A percentile compares a stretch with the other conserved stretches of the same genome.
phyloP scores from a whole-genome alignment of 441 rosid genomes.

The Erodium trifolium region DNA sequence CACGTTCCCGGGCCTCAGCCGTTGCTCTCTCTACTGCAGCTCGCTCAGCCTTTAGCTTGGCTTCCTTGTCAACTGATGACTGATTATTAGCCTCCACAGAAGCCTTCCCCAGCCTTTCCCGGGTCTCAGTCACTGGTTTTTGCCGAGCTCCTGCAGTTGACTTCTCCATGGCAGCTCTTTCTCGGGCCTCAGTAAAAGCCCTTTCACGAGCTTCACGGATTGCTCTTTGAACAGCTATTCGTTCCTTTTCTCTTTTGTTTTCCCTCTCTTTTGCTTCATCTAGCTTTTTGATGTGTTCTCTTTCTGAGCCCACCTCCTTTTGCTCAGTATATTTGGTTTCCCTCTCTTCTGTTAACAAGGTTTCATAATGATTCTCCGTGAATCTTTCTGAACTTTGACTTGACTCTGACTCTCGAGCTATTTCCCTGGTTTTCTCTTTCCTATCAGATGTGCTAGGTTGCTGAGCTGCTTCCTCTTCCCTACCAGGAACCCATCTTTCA shows the following conservation, averaged over 20 bases:
- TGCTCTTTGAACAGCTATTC: constrained; percentile 84
- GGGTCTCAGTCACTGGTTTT: constrained; percentile 42
- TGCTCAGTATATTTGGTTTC: constrained; percentile 32
- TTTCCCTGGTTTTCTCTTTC: constrained; percentile 22
- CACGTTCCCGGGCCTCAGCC: constrained; percentile 88
- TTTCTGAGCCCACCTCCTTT: constrained; percentile 37
- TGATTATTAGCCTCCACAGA: constrained; percentile 17
- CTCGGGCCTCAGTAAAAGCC: constrained; percentile 85
- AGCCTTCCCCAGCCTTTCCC: constrained; percentile 46
- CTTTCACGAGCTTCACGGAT: constrained; percentile 92
- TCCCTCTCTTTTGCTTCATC: constrained; percentile 30
- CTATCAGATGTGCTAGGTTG: constrained; percentile 20
- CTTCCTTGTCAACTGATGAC: constrained; percentile 31
- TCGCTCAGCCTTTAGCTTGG: constrained; percentile 73
- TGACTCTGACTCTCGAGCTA: constrained; percentile 13
- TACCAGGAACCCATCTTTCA: constrained; percentile 25
- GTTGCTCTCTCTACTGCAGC: constrained; percentile 98
- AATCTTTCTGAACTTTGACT: constrained; percentile 28
- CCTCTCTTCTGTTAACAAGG: constrained; percentile 35
- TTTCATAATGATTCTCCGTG: constrained; percentile 29
- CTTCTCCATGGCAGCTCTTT: constrained; percentile 69
- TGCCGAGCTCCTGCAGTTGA: constrained; percentile 55
- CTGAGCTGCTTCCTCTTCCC: constrained; percentile 15
- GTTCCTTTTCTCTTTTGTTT: constrained; percentile 46
- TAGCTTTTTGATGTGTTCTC: constrained; percentile 29